A percentile compares a stretch with the other conserved stretches of the same genome.
Evolutionary conservation across 2,329 filamentous ascomycete species (phyloP).

Genomic region (Neonectria hederae): DNA sequence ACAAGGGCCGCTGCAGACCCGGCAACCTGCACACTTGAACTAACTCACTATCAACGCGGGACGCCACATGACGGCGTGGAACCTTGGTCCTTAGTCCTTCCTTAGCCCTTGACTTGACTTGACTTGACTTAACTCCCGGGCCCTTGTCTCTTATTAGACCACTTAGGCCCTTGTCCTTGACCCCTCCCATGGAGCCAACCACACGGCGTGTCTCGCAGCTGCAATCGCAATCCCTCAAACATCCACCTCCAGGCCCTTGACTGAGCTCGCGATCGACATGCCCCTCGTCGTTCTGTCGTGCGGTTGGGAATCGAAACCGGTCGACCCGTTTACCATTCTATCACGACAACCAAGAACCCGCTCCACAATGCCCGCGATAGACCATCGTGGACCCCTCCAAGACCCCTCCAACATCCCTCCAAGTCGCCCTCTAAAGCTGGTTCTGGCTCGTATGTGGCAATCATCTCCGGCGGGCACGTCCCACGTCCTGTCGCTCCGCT

Average conservation of each 20-base stretch:
- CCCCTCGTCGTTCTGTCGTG: not conserved
- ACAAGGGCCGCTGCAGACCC: not conserved
- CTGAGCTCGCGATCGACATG: not conserved
- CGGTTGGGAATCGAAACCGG: not conserved
- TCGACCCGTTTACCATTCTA: not conserved
- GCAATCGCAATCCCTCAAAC: not conserved
- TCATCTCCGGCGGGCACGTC: constrained; percentile 5
- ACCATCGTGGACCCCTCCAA: not conserved
- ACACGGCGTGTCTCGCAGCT: not conserved
- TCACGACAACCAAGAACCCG: not conserved
- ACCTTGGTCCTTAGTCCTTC: not conserved
- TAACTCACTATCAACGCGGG: constrained; percentile 9
- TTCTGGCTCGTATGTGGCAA: constrained; percentile 8
- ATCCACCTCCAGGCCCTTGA: no score
- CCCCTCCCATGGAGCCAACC: constrained; percentile 1
- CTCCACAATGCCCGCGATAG: not conserved
- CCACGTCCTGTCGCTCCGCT: constrained; percentile 9
- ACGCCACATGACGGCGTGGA: not conserved
- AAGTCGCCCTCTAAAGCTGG: constrained; percentile 6
- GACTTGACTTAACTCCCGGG: not conserved
- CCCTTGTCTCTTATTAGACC: no score
- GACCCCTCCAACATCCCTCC: not conserved
- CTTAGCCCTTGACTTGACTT: not conserved
- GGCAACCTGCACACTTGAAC: not conserved
- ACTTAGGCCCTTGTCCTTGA: not conserved